phyloP scores from a whole-genome alignment of 805 yeast species.

The Maudiozyma saulgeensis region DNA sequence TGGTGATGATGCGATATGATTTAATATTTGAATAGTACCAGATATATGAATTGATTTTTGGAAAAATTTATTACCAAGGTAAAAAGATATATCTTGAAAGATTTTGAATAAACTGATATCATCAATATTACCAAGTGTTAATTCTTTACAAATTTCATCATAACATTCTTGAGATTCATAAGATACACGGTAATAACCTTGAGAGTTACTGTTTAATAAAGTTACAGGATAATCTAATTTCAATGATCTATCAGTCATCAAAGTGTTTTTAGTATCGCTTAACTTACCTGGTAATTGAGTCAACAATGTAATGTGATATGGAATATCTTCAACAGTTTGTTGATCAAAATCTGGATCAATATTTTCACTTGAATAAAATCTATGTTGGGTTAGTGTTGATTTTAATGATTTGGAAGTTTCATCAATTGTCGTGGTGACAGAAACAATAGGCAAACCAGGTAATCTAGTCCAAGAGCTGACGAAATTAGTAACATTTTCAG shows the following conservation, averaged over 20 bases:
- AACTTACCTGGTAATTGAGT: slow-evolving; percentile 11
- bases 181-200: slow-evolving; percentile 41
- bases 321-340: slow-evolving; percentile 42
- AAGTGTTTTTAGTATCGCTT: slow-evolving; percentile 13
- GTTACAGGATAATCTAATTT: slow-evolving; percentile 11
- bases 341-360: slow-evolving; percentile 10
- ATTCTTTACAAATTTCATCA: slow-evolving; percentile 15
- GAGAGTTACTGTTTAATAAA: slow-evolving; percentile 15
- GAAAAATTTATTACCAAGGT: slow-evolving; percentile 24
- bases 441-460: slow-evolving; percentile 50
- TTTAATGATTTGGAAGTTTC: slow-evolving; percentile 17
- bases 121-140: slow-evolving; percentile 16
- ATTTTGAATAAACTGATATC: slow-evolving; percentile 24
- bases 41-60: slow-evolving; percentile 21
- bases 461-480: slow-evolving; percentile 48
- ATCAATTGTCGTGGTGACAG: slow-evolving; percentile 22
- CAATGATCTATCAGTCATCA: slow-evolving; percentile 25
- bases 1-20: slow-evolving; percentile 4
- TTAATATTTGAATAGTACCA: slow-evolving; percentile 24
- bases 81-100: slow-evolving; percentile 27
- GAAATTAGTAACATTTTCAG: slow-evolving; percentile 21
- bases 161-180: slow-evolving; percentile 31
- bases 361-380: slow-evolving; percentile 21
- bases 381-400: slow-evolving; percentile 33
- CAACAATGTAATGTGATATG: slow-evolving; percentile 53